phyloP scores from a whole-genome alignment of 305 asterid species.

The Lippia alba region DNA sequence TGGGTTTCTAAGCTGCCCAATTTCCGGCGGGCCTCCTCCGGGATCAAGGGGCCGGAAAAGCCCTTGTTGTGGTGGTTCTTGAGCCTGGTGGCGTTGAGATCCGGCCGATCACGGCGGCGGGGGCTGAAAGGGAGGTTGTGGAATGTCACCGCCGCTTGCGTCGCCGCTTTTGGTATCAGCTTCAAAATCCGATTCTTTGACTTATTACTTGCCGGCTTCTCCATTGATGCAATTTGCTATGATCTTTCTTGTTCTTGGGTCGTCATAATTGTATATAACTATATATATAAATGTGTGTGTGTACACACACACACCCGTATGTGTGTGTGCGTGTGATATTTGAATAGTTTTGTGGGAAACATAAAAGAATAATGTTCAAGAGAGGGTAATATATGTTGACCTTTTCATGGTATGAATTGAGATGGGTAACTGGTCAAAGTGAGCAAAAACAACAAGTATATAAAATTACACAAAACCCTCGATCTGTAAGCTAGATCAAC shows the following conservation, averaged over 20 bases:
- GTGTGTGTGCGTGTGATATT: conserved; percentile 17
- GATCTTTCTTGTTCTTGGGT: background rate
- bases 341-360: background rate
- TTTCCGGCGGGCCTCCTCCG: conserved; percentile 64
- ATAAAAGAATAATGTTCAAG: conserved; percentile 1
- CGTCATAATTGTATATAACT: too few species aligned
- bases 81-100: conserved; percentile 7
- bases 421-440: conserved; percentile 32
- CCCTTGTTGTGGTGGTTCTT: conserved; percentile 39
- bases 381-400: conserved; percentile 39
- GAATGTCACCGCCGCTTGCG: conserved; percentile 51
- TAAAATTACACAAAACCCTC: background rate
- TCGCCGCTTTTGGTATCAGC: conserved; percentile 59
- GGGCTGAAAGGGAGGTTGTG: conserved; percentile 61
- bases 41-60: conserved; percentile 66
- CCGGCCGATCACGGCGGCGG: conserved; percentile 40
- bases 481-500: conserved; percentile 32
- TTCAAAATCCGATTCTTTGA: conserved; percentile 51
- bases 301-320: background rate
- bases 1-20: conserved; percentile 49
- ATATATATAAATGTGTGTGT: background rate
- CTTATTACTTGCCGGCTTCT: conserved; percentile 40
- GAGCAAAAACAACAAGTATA: conserved; percentile 22
- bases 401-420: conserved; percentile 19
- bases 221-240: conserved; percentile 43